Base-by-base conservation (phyloP, 352 stramenopile genomes). In the Phytophthora sojae region DNA sequence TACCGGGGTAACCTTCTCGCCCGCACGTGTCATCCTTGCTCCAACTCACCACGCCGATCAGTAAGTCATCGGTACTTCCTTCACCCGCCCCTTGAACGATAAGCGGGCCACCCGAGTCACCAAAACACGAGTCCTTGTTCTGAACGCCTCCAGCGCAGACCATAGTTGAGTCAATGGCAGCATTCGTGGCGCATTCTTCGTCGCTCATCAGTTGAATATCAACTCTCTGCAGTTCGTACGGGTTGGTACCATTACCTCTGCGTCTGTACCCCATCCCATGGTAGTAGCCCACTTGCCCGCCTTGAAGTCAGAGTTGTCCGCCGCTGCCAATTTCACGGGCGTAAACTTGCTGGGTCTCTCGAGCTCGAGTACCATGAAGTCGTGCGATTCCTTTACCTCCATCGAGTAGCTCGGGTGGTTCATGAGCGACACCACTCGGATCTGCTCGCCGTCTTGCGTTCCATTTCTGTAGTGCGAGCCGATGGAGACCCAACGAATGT, bases 31-130 rank as follows among this genome's bases (percentile, higher is more conserved):
- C 35, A 29, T 83, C 79, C 45, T 83, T 75, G 17, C 69, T 69
- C 80, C 80, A 89, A 60, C 78, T 86, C 26, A 83, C 76, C 8
- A 91, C 51, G 3, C 83, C 81, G 4, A 91, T 44, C 6, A 84
- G 32, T 1, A 72, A 42, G 9, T 85, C 79, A 3, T 60, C 54
- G 8, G 0, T 11, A 17, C 55, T 11, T 19, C 42, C 29, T 67
- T 61, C 3, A 12, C 37, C 19, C 1, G 23, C 1, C 15, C n/a
- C 47, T 53, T 53, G 12, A 15, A 77, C 26, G 11, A 76, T 75
- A 8, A 91, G 69, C 3, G 81, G 81, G 5, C 77, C 81, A 3
- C 83, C 81, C 6, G 81, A 89, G 69, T 89, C 81, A 25, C 76
- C 69, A 61, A 83, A 73, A 71, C 83, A 91, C 32, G 83, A 80